Conservation (phyloP, 1,284 basidiomycete species). For the Ceratobasidium sp. region DNA sequence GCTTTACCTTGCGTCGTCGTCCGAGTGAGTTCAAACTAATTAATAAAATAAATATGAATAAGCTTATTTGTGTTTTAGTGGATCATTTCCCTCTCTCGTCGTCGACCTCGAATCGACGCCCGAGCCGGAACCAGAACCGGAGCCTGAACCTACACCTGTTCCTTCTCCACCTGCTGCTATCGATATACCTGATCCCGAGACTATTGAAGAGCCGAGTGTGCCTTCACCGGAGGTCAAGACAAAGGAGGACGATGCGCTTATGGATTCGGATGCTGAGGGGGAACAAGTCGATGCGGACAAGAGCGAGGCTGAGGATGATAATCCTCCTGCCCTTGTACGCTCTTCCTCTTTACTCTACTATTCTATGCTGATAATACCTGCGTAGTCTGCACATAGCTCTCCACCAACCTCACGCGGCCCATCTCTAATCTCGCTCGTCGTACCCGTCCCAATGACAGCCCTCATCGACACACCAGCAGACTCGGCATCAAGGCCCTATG, state of each 20-base stretch:
- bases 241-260: conserved; percentile 15
- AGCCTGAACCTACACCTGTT: neutral
- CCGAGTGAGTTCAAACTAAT: conserved; percentile 13
- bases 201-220: neutral
- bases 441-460: neutral
- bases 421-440: neutral
- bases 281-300: neutral
- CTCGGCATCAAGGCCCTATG: neutral
- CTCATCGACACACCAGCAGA: neutral
- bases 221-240: conserved; percentile 33
- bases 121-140: conserved; percentile 5
- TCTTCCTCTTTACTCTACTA: neutral
- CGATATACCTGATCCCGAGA: neutral
- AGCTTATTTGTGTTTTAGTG: conserved; percentile 18
- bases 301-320: neutral
- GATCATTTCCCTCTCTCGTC: conserved; percentile 14
- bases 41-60: neutral
- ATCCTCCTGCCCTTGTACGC: neutral
- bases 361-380: no score
- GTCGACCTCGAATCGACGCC: conserved; percentile 3
- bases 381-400: no score
- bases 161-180: neutral
- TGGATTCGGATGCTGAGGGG: conserved; percentile 20
- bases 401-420: neutral
- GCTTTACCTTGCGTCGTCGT: conserved; percentile 11